phyloP scores from a whole-genome alignment of 2,329 filamentous ascomycete species.

The Cladosporium halotolerans region DNA sequence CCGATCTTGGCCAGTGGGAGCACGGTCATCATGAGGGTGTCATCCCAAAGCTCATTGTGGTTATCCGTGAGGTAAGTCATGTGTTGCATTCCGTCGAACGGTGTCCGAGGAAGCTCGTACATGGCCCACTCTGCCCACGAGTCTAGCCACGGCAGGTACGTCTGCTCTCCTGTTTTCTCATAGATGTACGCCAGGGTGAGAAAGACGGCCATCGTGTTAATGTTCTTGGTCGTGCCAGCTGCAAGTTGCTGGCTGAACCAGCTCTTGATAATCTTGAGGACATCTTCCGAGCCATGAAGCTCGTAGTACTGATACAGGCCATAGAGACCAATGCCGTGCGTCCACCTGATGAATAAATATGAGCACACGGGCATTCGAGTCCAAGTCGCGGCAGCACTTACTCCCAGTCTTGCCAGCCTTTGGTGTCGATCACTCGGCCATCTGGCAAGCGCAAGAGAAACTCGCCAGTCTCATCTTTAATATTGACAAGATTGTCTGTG shows the following conservation, averaged over 20 bases:
- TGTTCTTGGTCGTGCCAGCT: slow-evolving; percentile 74
- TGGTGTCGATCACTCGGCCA: slow-evolving; percentile 73
- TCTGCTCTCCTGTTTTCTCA: slow-evolving; percentile 62
- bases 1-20: slow-evolving; percentile 76
- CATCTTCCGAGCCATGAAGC: slow-evolving; percentile 56
- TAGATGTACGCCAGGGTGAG: slow-evolving; percentile 72
- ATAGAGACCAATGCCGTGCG: slow-evolving; percentile 68
- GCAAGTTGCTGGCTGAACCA: slow-evolving; percentile 67
- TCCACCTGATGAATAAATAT: slow-evolving; percentile 41
- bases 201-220: slow-evolving; percentile 78
- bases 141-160: slow-evolving; percentile 71
- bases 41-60: slow-evolving; percentile 73
- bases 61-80: slow-evolving; percentile 67
- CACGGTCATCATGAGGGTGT: slow-evolving; percentile 84
- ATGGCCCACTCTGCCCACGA: slow-evolving; percentile 79
- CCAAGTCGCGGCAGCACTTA: slow-evolving; percentile 55
- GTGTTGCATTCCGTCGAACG: slow-evolving; percentile 67
- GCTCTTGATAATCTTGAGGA: slow-evolving; percentile 60
- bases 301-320: slow-evolving; percentile 78
- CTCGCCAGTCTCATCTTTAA: slow-evolving; percentile 67
- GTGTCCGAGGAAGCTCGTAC: slow-evolving; percentile 66
- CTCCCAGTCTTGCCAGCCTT: slow-evolving; percentile 55
- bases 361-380: background rate
- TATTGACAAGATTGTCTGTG: slow-evolving; percentile 69
- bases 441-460: slow-evolving; percentile 67